These are phyloP conservation scores for Phellopilus nigrolimitatus DNA, from an alignment of 1,284 basidiomycete species.

Conservation along the genomic window DNA sequence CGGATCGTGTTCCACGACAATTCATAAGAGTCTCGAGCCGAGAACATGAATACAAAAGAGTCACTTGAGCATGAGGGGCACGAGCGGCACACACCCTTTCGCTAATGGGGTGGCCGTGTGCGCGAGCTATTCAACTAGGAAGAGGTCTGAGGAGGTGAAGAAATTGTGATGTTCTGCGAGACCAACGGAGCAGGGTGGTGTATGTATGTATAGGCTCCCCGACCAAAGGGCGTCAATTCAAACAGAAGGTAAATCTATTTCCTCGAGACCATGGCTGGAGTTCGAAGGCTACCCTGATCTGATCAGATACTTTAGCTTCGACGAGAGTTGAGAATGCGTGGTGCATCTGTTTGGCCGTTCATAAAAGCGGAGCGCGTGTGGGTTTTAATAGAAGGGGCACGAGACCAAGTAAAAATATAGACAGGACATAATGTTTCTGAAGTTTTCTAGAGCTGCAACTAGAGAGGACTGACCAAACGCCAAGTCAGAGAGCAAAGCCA, in stretches of 20 bases:
- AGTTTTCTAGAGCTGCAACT: no score
- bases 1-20: neutral
- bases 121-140: constrained; percentile 2
- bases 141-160: constrained; percentile 13
- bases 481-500: no score
- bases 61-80: constrained; percentile 14
- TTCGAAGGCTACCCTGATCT: neutral
- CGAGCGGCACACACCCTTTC: neutral
- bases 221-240: constrained; percentile 6
- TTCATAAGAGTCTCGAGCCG: constrained; percentile 10
- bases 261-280: constrained; percentile 8
- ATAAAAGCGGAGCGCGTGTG: no score
- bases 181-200: constrained; percentile 3
- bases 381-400: no score
- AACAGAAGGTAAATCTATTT: constrained; percentile 13
- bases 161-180: constrained; percentile 12
- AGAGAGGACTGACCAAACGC: no score
- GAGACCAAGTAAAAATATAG: neutral
- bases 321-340: constrained; percentile 3
- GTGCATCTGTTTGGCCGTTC: no score
- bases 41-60: constrained; percentile 11
- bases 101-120: constrained; percentile 9
- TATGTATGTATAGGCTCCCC: constrained; percentile 10
- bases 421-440: no score
- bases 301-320: constrained; percentile 2